A percentile compares a stretch with the other conserved stretches of the same genome.
These are phyloP conservation scores for Mycosphaerella arachidis DNA, from an alignment of 2,329 filamentous ascomycete species.

Conservation along the genomic window DNA sequence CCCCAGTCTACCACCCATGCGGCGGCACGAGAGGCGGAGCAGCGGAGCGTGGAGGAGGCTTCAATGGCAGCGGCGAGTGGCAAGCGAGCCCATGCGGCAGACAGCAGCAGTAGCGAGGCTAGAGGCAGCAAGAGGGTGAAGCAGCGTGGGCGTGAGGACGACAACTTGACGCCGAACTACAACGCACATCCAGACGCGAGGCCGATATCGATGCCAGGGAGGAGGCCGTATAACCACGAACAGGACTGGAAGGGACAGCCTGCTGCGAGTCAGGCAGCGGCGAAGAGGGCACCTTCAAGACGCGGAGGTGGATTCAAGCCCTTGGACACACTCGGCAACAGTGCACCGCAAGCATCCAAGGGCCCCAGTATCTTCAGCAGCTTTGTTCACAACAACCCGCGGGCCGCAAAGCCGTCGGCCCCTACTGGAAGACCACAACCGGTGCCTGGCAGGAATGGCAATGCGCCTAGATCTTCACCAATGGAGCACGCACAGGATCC, in stretches of 20 bases:
- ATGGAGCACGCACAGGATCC: not conserved
- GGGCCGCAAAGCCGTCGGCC: not conserved
- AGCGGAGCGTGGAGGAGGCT: not conserved
- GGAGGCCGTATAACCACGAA: not conserved
- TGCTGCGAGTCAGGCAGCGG: not conserved
- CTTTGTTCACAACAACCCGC: not conserved
- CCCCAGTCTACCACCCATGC: not conserved
- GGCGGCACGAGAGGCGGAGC: not conserved
- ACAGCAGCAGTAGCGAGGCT: not conserved
- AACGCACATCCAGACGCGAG: not conserved
- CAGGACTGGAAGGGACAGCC: not conserved
- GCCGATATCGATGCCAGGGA: not conserved
- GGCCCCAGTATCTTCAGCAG: not conserved
- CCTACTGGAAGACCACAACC: not conserved
- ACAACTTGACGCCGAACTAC: constrained; percentile 1
- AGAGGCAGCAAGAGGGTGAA: not conserved
- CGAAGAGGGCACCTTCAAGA: not conserved
- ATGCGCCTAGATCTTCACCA: not conserved
- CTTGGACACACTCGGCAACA: not conserved
- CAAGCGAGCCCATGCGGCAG: not conserved
- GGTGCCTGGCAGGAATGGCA: not conserved
- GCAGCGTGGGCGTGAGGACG: not conserved
- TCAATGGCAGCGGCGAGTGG: not conserved
- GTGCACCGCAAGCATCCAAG: constrained; percentile 8
- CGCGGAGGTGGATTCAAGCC: not conserved